These are phyloP conservation scores for Xylariaceae sp. DNA, from an alignment of 2,329 filamentous ascomycete genomes.

Conservation along the genomic window DNA sequence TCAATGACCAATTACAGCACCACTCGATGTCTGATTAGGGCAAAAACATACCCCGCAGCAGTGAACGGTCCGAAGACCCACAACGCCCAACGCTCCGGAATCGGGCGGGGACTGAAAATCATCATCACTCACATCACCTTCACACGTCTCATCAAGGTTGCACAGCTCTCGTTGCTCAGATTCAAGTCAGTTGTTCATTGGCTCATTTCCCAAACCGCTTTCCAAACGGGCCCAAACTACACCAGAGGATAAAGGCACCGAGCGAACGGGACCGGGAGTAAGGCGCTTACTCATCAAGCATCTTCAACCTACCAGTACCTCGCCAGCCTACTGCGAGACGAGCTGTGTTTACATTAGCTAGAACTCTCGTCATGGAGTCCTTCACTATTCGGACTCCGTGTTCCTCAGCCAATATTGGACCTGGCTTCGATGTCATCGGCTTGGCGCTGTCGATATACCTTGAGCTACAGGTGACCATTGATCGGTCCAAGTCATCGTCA, in stretches of 20 bases:
- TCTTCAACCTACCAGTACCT: neutral
- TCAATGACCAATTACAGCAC: neutral
- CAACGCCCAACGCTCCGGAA: slow-evolving; percentile 18
- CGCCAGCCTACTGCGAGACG: neutral
- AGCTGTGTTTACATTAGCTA: neutral
- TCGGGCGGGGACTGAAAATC: slow-evolving; percentile 23
- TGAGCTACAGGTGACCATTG: slow-evolving; percentile 82
- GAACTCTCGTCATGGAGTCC: slow-evolving; percentile 54
- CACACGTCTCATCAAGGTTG: neutral
- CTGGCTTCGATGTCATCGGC: slow-evolving; percentile 97
- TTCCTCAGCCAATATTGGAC: slow-evolving; percentile 97
- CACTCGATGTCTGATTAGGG: neutral
- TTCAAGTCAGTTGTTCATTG: neutral
- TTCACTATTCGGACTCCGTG: slow-evolving; percentile 83
- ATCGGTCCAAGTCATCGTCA: slow-evolving; percentile 61
- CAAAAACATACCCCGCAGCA: neutral
- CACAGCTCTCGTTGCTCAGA: neutral
- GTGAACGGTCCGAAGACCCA: neutral
- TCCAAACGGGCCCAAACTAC: too few species aligned
- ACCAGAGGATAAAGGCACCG: neutral
- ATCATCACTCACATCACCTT: neutral
- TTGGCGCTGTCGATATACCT: slow-evolving; percentile 94
- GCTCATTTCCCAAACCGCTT: neutral
- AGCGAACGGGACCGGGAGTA: neutral
- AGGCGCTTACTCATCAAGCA: too few species aligned